These are phyloP conservation scores for Leptographium wingfieldii DNA, from an alignment of 2,329 filamentous ascomycete genomes.

Conservation along the genomic window DNA sequence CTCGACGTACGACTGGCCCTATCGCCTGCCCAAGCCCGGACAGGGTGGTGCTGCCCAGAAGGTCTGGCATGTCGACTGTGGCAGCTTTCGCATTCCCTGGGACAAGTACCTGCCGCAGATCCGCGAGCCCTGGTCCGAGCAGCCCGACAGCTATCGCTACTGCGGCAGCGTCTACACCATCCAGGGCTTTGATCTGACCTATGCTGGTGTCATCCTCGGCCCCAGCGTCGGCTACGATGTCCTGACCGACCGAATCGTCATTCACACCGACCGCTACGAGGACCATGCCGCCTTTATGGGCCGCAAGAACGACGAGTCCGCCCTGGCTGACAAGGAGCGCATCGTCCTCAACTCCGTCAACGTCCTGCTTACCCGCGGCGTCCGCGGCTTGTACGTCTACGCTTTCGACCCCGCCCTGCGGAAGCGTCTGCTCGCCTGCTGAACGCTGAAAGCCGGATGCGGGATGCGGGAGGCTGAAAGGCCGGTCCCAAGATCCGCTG, in stretches of 20 bases:
- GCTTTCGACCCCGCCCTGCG: slow-evolving; percentile 1
- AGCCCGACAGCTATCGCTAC: slow-evolving; percentile 6
- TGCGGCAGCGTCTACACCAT: slow-evolving; percentile 8
- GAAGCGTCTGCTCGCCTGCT: slow-evolving; percentile 1
- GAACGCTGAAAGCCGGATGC: too few species aligned
- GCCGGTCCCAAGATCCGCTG: too few species aligned
- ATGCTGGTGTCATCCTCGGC: slow-evolving; percentile 6
- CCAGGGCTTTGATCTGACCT: slow-evolving; percentile 7
- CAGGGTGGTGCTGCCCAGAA: slow-evolving; percentile 2
- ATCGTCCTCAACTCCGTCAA: slow-evolving; percentile 7
- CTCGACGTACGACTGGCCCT: slow-evolving; percentile 7
- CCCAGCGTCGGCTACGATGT: slow-evolving; percentile 5
- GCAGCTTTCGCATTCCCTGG: slow-evolving; percentile 6
- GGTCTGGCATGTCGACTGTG: slow-evolving; percentile 4
- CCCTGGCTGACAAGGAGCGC: slow-evolving; percentile 3
- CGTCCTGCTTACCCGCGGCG: slow-evolving; percentile 4
- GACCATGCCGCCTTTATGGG: slow-evolving; percentile 6
- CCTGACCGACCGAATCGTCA: neutral
- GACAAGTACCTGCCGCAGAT: slow-evolving; percentile 5
- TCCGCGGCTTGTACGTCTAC: slow-evolving; percentile 4
- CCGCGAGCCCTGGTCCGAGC: slow-evolving; percentile 5
- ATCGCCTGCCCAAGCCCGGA: slow-evolving; percentile 3
- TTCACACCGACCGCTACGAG: slow-evolving; percentile 1
- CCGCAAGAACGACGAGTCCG: slow-evolving; percentile 4
- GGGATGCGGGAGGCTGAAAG: too few species aligned